Percentiles rank a stretch among this genome's conserved stretches.
These are phyloP conservation scores for Musa acuminata DNA, from an alignment of 176 grass and related monocot genomes.

Conservation along the genomic window DNA sequence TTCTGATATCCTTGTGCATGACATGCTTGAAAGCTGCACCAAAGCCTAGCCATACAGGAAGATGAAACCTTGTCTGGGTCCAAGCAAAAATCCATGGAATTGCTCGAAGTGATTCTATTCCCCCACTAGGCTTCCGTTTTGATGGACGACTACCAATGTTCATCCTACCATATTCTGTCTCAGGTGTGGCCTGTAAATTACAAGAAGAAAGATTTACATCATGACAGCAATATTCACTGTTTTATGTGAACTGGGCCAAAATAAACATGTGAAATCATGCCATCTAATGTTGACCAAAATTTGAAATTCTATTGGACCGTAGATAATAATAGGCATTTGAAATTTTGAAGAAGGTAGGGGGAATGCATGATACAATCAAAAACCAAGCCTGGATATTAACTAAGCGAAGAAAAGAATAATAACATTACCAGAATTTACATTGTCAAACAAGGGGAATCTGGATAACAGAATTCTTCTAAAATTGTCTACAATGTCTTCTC, in stretches of 20 bases:
- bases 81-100: constrained; percentile 99
- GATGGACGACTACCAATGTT: constrained; percentile 99
- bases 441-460: too few relatives aligned
- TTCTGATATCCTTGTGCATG: constrained; percentile 66
- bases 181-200: constrained; percentile 73
- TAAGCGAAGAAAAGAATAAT: background rate
- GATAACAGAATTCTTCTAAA: too few relatives aligned
- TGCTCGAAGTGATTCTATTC: constrained; percentile 89
- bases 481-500: too few relatives aligned
- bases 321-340: background rate
- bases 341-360: background rate
- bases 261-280: background rate
- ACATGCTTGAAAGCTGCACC: constrained; percentile 70
- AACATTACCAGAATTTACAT: too few relatives aligned
- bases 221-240: too few relatives aligned
- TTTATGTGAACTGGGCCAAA: background rate
- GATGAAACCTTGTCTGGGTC: constrained; percentile 98
- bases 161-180: constrained; percentile 96
- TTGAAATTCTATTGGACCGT: background rate
- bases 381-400: background rate
- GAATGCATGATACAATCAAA: background rate
- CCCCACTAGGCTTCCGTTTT: constrained; percentile 89
- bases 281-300: background rate
- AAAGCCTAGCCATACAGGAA: constrained; percentile 97
- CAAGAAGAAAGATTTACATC: constrained; percentile 5